Evolutionary conservation across 2,329 filamentous ascomycete species (phyloP).

Genomic region (Fusarium dlaminii): DNA sequence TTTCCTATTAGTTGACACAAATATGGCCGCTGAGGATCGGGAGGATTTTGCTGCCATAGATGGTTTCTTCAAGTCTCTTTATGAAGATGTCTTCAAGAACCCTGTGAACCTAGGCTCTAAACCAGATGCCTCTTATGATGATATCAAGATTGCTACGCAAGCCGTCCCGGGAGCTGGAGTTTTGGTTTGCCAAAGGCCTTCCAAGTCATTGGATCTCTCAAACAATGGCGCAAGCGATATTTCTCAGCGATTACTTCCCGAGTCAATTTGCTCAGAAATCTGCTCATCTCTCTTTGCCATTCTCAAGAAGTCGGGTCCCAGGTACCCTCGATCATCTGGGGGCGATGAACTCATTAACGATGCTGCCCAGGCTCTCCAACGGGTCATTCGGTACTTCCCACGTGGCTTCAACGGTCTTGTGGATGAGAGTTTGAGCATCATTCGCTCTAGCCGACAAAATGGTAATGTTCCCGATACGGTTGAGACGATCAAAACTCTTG

Average conservation of each 20-base stretch:
- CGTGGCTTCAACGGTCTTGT: conserved; percentile 49
- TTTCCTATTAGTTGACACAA: conserved; percentile 49
- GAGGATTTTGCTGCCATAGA: conserved; percentile 50
- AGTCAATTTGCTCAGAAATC: conserved; percentile 50
- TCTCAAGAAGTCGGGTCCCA: conserved; percentile 37
- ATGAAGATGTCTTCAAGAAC: conserved; percentile 55
- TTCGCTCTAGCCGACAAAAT: conserved; percentile 39
- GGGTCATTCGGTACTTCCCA: conserved; percentile 49
- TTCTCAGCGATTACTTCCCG: conserved; percentile 47
- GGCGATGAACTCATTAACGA: conserved; percentile 54
- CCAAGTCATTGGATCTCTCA: conserved; percentile 22
- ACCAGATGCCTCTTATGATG: conserved; percentile 47
- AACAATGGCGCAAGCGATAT: background rate
- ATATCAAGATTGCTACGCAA: conserved; percentile 54
- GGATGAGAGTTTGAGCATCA: conserved; percentile 38
- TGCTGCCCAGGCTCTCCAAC: conserved; percentile 53
- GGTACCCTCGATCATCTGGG: conserved; percentile 26
- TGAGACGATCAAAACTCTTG: conserved; percentile 48
- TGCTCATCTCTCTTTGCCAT: conserved; percentile 49
- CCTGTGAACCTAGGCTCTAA: conserved; percentile 47
- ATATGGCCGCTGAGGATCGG: conserved; percentile 49
- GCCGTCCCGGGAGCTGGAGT: conserved; percentile 58
- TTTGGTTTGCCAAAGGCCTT: conserved; percentile 53
- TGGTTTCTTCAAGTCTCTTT: conserved; percentile 52
- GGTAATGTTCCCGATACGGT: conserved; percentile 32